A percentile compares a stretch with the other conserved stretches of the same genome.
These are phyloP conservation scores for Starmerella bombicola DNA, from an alignment of 805 yeast species.

Conservation along the genomic window DNA sequence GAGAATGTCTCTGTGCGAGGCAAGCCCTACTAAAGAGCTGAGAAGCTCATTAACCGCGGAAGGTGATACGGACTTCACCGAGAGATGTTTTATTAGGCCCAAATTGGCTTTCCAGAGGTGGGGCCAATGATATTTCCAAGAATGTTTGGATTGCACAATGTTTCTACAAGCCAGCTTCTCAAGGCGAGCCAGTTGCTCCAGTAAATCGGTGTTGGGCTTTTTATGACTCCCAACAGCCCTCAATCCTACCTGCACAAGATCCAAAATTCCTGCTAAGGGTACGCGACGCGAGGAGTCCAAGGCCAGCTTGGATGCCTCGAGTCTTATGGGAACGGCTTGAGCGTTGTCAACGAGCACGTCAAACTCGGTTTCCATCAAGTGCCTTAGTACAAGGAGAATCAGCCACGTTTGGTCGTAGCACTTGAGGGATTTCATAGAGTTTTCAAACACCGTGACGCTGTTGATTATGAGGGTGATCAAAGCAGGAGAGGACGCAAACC, in stretches of 20 bases:
- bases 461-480: slow-evolving; percentile 26
- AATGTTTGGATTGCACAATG: slow-evolving; percentile 10
- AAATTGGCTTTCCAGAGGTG: slow-evolving; percentile 30
- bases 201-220: slow-evolving; percentile 23
- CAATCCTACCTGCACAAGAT: slow-evolving; percentile 27
- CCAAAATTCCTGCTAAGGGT: slow-evolving; percentile 29
- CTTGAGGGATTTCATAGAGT: slow-evolving; percentile 22
- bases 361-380: slow-evolving; percentile 24
- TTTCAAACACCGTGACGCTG: slow-evolving; percentile 25
- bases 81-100: slow-evolving; percentile 24
- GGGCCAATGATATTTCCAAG: slow-evolving; percentile 29
- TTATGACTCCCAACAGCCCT: slow-evolving; percentile 22
- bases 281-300: slow-evolving; percentile 21
- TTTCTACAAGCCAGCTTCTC: slow-evolving; percentile 22
- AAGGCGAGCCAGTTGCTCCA: slow-evolving; percentile 21
- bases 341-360: slow-evolving; percentile 10
- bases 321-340: slow-evolving; percentile 13
- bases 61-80: slow-evolving; percentile 3
- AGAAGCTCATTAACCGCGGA: slow-evolving; percentile 13
- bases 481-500: slow-evolving; percentile 23
- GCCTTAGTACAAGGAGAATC: slow-evolving; percentile 24
- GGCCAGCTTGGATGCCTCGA: slow-evolving; percentile 15
- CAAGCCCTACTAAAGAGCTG: slow-evolving; percentile 24
- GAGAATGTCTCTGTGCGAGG: slow-evolving; percentile 27
- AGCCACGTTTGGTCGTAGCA: slow-evolving; percentile 26